phyloP scores from a whole-genome alignment of 192 early-diverging fungal species.

The Backusella tuberculispora region DNA sequence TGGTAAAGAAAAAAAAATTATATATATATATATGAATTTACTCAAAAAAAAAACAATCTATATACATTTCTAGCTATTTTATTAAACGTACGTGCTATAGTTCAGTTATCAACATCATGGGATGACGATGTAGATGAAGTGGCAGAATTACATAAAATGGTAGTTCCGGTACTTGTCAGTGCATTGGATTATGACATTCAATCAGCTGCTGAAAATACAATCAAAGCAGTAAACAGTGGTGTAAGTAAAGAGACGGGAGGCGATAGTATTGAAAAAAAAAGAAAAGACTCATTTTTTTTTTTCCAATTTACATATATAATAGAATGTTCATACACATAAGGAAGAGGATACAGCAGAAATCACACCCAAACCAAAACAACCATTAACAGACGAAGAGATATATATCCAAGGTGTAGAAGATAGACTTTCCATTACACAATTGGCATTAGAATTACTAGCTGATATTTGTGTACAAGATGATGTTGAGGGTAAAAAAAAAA shows the following conservation, averaged over 20 bases:
- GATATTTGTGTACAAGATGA: conserved; percentile 78
- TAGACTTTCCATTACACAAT: conserved; percentile 63
- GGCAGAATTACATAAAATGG: conserved; percentile 45
- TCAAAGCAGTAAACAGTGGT: conserved; percentile 41
- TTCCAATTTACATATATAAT: conserved; percentile 34
- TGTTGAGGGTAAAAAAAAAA: conserved; percentile 37
- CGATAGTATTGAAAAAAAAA: neutral
- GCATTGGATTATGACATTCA: conserved; percentile 57
- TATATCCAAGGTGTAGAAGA: conserved; percentile 53
- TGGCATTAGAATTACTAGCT: conserved; percentile 84
- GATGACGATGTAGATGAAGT: conserved; percentile 40
- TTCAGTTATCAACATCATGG: conserved; percentile 37
- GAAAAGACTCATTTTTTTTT: neutral
- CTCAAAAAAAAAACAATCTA: neutral
- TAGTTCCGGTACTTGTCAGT: conserved; percentile 50
- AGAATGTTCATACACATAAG: conserved; percentile 3
- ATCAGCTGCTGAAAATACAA: conserved; percentile 47
- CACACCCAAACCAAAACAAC: conserved; percentile 42
- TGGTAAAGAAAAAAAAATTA: conserved; percentile 33
- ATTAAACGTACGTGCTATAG: conserved; percentile 52
- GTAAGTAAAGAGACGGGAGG: conserved; percentile 34
- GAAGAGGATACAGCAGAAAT: conserved; percentile 38
- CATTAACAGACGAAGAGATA: conserved; percentile 38
- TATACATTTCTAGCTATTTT: conserved; percentile 45
- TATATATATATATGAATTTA: neutral